Evolutionary conservation across 352 stramenopile genomes (phyloP).

Genomic region (Phytophthora ramorum): DNA sequence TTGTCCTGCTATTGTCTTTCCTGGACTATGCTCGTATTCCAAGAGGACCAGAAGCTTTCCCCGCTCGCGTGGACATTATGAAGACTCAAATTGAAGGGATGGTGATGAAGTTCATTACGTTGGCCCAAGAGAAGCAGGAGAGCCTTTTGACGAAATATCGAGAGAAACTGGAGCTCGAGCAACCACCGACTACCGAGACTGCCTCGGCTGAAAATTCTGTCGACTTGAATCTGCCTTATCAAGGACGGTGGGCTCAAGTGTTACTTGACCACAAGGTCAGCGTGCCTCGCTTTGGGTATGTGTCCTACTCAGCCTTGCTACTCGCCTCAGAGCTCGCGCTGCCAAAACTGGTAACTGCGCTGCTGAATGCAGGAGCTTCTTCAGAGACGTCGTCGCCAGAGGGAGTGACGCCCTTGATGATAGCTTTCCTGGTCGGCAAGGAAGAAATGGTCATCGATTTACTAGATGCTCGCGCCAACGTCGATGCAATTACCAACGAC

Average conservation of each 20-base stretch:
- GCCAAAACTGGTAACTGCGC: conserved; percentile 31
- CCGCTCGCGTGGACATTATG: conserved; percentile 17
- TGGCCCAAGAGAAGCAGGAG: conserved; percentile 34
- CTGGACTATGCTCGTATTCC: conserved; percentile 42
- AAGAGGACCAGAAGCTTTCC: conserved; percentile 6
- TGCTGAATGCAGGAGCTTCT: conserved; percentile 56
- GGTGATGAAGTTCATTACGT: conserved; percentile 37
- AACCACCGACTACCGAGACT: background rate
- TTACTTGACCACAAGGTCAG: conserved; percentile 54
- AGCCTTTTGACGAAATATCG: conserved; percentile 5
- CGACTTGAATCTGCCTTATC: conserved; percentile 34
- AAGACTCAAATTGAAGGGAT: conserved; percentile 33
- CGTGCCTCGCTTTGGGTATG: conserved; percentile 59
- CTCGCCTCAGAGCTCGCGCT: conserved; percentile 59
- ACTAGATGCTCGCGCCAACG: conserved; percentile 38
- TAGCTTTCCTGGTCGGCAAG: conserved; percentile 59
- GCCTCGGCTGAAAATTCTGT: background rate
- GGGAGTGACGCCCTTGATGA: conserved; percentile 63
- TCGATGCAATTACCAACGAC: conserved; percentile 68
- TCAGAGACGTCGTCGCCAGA: conserved; percentile 37
- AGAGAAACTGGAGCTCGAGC: conserved; percentile 17
- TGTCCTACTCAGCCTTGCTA: conserved; percentile 52
- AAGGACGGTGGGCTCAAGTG: conserved; percentile 46
- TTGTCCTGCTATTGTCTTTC: conserved; percentile 55
- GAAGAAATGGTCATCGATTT: conserved; percentile 41